Evolutionary conservation across 1,284 basidiomycete species (phyloP), one percentile per base, ranked within the genome.

Genomic region (Erythrobasidium hasegawianum): DNA sequence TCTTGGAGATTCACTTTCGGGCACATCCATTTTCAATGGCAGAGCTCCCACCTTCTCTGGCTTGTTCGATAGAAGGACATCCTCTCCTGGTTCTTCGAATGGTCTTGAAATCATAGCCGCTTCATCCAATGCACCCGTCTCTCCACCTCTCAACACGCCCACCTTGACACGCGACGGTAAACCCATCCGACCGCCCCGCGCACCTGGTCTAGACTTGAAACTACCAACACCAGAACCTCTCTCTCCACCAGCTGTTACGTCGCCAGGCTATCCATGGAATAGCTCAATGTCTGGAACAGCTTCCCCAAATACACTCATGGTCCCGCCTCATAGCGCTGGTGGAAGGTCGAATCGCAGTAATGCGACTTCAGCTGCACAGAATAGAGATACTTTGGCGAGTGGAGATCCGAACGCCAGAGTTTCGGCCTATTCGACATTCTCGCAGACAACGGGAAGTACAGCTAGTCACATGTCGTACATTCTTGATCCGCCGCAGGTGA

Each of bases 391-490:
- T 0, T 58, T 69, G n/a, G n/a, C n/a, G n/a, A n/a, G n/a, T n/a
- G n/a, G n/a, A n/a, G 59, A 67, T 45, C 68, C 69, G n/a, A 67
- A 72, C 11, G 57, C 50, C 26, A 41, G 50, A 20, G 57, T n/a
- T 1, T 67, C 60, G 5, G 33, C 67, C 1, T 57, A 67, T 52
- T 67, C 67, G 10, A 56, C 69, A 0, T 64, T 59, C n/a, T 71
- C 70, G 10, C 71, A 72, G 29, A 70, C 71, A 11, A 61, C 59
- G 0, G 61, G 69, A 1, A 71, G 68, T 9, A 65, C 55, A 20
- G 68, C 52, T 26, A 72, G 71, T 55, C 73, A 73, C 40, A 74
- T 75, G 73, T 71, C 70, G 14, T 75, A 75, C 67, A 73, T 75
- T 47, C 71, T 75, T 61, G 74, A 75, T 40, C 71, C 74, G 33